Percentiles rank a stretch among this genome's conserved stretches.
Evolutionary conservation across 495 filamentous ascomycete species (phyloP).

Genomic region (Penicillium daleae): DNA sequence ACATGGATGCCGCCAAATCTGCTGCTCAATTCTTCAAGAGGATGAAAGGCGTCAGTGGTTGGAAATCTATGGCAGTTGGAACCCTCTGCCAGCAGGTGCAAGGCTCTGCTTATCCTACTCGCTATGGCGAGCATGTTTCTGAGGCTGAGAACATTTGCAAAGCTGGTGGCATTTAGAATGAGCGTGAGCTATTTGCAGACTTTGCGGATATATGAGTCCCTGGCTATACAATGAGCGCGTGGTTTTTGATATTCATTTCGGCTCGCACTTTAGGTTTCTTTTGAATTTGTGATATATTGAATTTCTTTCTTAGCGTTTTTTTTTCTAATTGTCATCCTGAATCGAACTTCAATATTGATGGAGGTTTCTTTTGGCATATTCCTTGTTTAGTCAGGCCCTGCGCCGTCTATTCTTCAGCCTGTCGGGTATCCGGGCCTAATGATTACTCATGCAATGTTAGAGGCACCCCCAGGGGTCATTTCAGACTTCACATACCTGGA

Average conservation of each 20-base stretch:
- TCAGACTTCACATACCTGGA: conserved; percentile 6
- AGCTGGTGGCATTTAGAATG: conserved; percentile 24
- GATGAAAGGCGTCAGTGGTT: conserved; percentile 21
- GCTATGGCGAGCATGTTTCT: conserved; percentile 19
- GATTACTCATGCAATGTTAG: conserved; percentile 15
- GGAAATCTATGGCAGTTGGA: conserved; percentile 24
- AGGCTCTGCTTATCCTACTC: conserved; percentile 22
- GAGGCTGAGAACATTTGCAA: conserved; percentile 26
- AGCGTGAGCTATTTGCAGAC: too few relatives aligned
- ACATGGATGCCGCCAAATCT: conserved; percentile 24
- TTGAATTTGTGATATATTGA: not conserved
- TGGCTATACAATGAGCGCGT: too few relatives aligned
- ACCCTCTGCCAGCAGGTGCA: conserved; percentile 27
- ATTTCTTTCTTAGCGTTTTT: not conserved
- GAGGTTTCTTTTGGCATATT: too few relatives aligned
- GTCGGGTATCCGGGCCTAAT: conserved; percentile 10
- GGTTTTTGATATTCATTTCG: not conserved
- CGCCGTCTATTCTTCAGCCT: too few relatives aligned
- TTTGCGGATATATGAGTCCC: too few relatives aligned
- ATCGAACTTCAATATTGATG: conserved; percentile 11
- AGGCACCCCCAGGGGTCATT: conserved; percentile 7
- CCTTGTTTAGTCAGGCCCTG: too few relatives aligned
- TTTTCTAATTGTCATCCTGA: too few relatives aligned
- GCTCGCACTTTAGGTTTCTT: not conserved
- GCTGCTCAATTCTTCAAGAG: conserved; percentile 22